Base-by-base conservation (phyloP, 1,284 basidiomycete genomes). In the Pholiota adiposa region DNA sequence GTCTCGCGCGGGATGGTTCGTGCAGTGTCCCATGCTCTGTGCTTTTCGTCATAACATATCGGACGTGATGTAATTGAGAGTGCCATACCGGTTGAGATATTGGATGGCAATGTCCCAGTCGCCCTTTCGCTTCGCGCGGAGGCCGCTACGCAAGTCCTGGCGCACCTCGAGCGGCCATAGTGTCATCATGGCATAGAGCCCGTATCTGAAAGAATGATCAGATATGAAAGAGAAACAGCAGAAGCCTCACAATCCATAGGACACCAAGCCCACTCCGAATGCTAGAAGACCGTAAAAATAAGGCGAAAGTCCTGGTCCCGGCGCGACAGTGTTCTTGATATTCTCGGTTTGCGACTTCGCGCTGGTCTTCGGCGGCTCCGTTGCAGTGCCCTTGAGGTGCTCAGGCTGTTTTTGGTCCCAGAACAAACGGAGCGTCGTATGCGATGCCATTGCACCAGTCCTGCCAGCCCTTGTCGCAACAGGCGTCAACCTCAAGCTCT, bases 81-180 rank as follows among this genome's bases (percentile, higher is more conserved):
- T 36, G 8, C 29, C 81, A 48, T 64, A 90, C 90, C 82, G 78
- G 51, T 73, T 67, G 43, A 92, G 78, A 65, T 82, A 85, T 31
- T 77, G 75, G 61, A 80, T 79, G 63, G 86, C 85, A 46, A 81
- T 70, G n/a, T 75, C 74, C n/a, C 82, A 65, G 67, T 93, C 83
- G 2, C 82, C 84, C 58, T 84, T 79, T 56, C 85, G 72, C 66
- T 85, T 88, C 0, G 88, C 88, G 60, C 81, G 81, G 46, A 92
- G 77, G 0, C 86, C 91, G 4, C 79, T 80, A 9, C 88, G 83
- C 31, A 92, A 74, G 70, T 91, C 88, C 25, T 73, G 72, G 9
- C 88, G 82, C 3, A 93, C 72, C 65, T 86, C 83, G 8, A 73
- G 69, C 0, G 90, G 90, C 88, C 86, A 90, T 70, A 86, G 77